Conservation (phyloP, 441 rosid species). For the Lepidium campestre region DNA sequence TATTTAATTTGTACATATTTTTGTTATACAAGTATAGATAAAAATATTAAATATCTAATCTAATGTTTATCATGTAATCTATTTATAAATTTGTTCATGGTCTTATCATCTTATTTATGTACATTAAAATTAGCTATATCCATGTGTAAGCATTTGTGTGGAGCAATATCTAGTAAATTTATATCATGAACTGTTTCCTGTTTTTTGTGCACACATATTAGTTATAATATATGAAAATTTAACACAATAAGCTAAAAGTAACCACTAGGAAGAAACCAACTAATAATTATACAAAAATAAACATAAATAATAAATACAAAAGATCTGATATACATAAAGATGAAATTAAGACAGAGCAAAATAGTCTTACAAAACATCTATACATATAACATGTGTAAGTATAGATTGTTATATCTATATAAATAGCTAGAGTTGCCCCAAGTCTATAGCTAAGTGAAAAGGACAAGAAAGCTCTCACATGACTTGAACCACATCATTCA, state of each 20-base stretch:
- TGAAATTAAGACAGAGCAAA: constrained; percentile 4
- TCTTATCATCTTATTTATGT: neutral
- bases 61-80: neutral
- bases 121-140: neutral
- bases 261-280: neutral
- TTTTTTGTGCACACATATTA: neutral
- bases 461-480: constrained; percentile 74
- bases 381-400: constrained; percentile 2
- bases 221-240: neutral
- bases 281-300: too few species aligned
- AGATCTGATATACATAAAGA: constrained; percentile 23
- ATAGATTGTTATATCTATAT: constrained; percentile 14
- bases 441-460: constrained; percentile 39
- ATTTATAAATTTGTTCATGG: neutral
- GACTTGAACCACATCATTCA: constrained; percentile 75
- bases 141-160: neutral
- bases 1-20: neutral
- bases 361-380: neutral
- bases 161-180: neutral
- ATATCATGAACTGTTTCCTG: neutral
- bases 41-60: neutral
- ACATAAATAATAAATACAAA: constrained; percentile 8
- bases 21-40: neutral
- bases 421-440: constrained; percentile 28
- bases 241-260: constrained; percentile 10